Conservation (phyloP, 2,329 filamentous ascomycete species). For the Aspergillus quadricinctus region DNA sequence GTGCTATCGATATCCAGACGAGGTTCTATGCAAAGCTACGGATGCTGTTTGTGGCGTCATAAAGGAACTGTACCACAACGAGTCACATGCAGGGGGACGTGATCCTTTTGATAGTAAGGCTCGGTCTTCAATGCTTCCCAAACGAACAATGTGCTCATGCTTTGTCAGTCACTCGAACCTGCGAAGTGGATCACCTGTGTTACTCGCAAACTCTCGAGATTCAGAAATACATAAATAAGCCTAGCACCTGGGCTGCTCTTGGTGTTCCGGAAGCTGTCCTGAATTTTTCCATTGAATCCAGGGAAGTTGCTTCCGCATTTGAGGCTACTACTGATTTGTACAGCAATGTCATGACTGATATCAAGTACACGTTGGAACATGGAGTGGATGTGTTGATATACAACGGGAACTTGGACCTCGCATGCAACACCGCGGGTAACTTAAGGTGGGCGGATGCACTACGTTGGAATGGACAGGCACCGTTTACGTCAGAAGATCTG, state of each 20-base stretch:
- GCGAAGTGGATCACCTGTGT: slow-evolving; percentile 11
- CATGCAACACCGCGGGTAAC: neutral
- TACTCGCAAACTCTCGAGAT: slow-evolving; percentile 8
- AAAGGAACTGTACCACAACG: slow-evolving; percentile 10
- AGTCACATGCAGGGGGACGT: slow-evolving; percentile 13
- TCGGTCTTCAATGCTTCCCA: neutral
- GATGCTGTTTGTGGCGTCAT: slow-evolving; percentile 10
- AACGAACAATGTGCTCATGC: too few relatives aligned
- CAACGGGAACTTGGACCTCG: slow-evolving; percentile 1
- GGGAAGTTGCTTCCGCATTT: slow-evolving; percentile 5
- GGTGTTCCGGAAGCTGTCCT: slow-evolving; percentile 7
- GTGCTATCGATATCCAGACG: slow-evolving; percentile 21
- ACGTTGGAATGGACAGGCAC: neutral
- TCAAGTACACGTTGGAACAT: slow-evolving; percentile 10
- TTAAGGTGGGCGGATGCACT: neutral
- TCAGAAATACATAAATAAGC: slow-evolving; percentile 12
- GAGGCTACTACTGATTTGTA: slow-evolving; percentile 4
- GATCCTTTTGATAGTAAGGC: slow-evolving; percentile 17
- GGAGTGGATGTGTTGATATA: slow-evolving; percentile 2
- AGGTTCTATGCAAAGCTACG: slow-evolving; percentile 10
- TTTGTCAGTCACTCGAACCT: slow-evolving; percentile 11
- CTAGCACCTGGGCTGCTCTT: slow-evolving; percentile 10
- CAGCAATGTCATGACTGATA: slow-evolving; percentile 4
- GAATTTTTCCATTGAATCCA: slow-evolving; percentile 7
- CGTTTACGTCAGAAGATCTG: neutral